Conservation (phyloP, 108 stramenopile species). For the Conticribra weissflogii region DNA sequence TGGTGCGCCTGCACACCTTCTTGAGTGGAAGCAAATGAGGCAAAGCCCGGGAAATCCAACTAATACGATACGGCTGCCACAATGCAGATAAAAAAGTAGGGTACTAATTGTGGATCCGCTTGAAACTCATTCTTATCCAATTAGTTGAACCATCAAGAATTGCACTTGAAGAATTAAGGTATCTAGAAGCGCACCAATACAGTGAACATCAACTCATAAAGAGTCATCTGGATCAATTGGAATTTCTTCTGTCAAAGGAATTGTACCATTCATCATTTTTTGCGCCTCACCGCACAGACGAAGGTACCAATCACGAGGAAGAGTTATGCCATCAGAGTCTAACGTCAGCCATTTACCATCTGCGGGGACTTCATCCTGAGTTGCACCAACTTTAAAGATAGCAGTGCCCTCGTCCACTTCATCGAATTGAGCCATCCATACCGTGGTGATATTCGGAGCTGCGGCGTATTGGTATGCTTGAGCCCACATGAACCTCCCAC, state of each 20-base stretch:
- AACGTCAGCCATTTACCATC: constrained; percentile 39
- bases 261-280: constrained; percentile 24
- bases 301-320: constrained; percentile 55
- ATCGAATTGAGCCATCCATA: constrained; percentile 55
- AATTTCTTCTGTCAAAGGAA: constrained; percentile 11
- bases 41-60: no score
- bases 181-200: no score
- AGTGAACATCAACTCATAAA: no score
- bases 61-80: no score
- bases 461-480: constrained; percentile 29
- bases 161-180: no score
- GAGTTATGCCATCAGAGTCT: constrained; percentile 32
- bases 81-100: no score
- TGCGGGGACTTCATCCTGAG: constrained; percentile 14
- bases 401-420: constrained; percentile 58
- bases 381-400: constrained; percentile 44
- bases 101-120: no score
- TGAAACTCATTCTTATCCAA: no score
- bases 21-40: no score
- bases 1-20: no score
- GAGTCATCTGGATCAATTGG: no score
- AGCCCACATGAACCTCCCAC: constrained; percentile 49
- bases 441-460: constrained; percentile 15
- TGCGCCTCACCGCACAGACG: constrained; percentile 42
- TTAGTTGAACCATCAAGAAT: no score